Percentiles rank a stretch among this genome's conserved stretches.
phyloP scores from a whole-genome alignment of 768 basidiomycete genomes.

The Sporobolomyces pararoseus region DNA sequence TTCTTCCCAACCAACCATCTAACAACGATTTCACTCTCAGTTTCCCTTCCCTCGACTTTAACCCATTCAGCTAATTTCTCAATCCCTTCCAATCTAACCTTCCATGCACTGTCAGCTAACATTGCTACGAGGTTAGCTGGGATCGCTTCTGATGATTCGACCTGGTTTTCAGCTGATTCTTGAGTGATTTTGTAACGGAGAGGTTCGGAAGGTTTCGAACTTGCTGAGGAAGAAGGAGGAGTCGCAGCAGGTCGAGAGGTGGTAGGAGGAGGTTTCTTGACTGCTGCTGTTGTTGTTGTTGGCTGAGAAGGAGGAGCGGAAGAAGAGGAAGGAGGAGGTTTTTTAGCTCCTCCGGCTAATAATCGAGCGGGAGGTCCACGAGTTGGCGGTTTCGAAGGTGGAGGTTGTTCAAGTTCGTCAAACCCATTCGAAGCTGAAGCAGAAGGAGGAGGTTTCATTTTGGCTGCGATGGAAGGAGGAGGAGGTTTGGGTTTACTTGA shows the following conservation, averaged over 20 bases:
- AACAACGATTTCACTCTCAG: constrained; percentile 84
- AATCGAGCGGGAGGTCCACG: constrained; percentile 16
- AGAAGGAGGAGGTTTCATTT: constrained; percentile 5
- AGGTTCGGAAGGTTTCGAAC: constrained; percentile 61
- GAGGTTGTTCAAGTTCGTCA: constrained; percentile 4
- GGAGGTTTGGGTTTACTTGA: constrained; percentile 48
- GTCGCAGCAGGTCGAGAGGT: constrained; percentile 43
- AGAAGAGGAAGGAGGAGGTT: constrained; percentile 51
- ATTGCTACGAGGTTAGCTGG: constrained; percentile 67
- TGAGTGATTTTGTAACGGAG: constrained; percentile 87
- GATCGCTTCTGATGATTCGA: constrained; percentile 59
- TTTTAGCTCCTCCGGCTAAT: constrained; percentile 53
- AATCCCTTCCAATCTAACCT: constrained; percentile 75
- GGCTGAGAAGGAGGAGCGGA: constrained; percentile 45
- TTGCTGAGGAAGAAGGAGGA: constrained; percentile 27
- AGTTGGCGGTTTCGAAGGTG: constrained; percentile 1
- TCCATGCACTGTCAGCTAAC: constrained; percentile 88
- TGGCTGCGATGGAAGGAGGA: neutral
- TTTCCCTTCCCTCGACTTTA: constrained; percentile 55
- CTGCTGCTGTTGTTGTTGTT: constrained; percentile 31
- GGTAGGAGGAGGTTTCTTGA: constrained; percentile 32
- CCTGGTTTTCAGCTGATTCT: constrained; percentile 83
- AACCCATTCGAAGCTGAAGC: constrained; percentile 11
- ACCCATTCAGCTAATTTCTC: constrained; percentile 84
- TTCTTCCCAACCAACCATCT: constrained; percentile 76